phyloP scores from a whole-genome alignment of 768 basidiomycete species.

The Candolleomyces efflorescens region DNA sequence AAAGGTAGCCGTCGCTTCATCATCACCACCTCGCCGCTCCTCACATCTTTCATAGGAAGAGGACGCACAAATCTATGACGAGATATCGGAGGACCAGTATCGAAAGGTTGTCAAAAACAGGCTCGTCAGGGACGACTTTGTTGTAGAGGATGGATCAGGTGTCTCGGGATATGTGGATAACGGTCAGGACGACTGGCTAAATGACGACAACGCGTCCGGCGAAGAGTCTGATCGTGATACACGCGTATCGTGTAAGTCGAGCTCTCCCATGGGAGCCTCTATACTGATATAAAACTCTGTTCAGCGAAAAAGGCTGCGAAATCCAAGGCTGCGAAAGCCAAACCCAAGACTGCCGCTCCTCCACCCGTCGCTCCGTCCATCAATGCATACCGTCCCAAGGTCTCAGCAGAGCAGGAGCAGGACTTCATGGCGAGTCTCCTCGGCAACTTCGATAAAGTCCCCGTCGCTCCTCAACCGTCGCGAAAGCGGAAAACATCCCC shows the following conservation, averaged over 20 bases:
- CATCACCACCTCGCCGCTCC: background rate
- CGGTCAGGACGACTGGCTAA: conserved; percentile 92
- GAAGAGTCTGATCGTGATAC: conserved; percentile 45
- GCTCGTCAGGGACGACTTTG: conserved; percentile 87
- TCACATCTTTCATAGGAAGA: conserved; percentile 32
- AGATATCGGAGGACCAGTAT: conserved; percentile 89
- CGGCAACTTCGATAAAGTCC: conserved; percentile 58
- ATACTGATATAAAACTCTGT: conserved; percentile 12
- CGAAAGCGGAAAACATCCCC: conserved; percentile 69
- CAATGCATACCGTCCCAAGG: conserved; percentile 73
- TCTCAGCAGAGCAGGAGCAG: conserved; percentile 75
- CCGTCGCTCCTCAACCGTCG: conserved; percentile 32
- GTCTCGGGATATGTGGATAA: conserved; percentile 90
- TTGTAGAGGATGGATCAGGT: conserved; percentile 95
- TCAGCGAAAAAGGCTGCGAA: conserved; percentile 36
- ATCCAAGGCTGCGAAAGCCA: conserved; percentile 30
- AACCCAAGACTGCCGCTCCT: conserved; percentile 32
- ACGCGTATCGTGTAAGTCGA: conserved; percentile 31
- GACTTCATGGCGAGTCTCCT: conserved; percentile 88
- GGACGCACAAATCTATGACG: conserved; percentile 77
- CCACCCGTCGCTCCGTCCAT: conserved; percentile 60
- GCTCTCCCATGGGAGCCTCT: background rate
- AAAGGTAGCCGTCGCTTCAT: conserved; percentile 42
- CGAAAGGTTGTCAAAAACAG: conserved; percentile 77
- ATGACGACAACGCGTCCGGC: conserved; percentile 46